Conservation (phyloP, 352 stramenopile species). For the Paralagenidium karlingii region DNA sequence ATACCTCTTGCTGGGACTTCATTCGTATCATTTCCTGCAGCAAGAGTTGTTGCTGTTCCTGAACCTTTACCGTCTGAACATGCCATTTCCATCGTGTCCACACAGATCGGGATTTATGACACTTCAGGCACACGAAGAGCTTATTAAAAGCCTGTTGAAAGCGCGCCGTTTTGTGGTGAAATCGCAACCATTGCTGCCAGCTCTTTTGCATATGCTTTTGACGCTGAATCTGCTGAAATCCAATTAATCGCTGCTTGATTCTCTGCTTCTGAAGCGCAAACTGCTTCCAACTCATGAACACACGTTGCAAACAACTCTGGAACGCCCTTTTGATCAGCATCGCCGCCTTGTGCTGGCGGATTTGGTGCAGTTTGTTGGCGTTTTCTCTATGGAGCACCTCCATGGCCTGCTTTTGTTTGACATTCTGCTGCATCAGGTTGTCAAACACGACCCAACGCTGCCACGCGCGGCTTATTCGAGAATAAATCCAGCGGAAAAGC, state of each 20-base stretch:
- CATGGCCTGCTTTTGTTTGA: slow-evolving; percentile 8
- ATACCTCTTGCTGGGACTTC: too few relatives aligned
- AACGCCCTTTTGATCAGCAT: not conserved
- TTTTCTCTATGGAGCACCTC: not conserved
- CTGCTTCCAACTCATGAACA: slow-evolving; percentile 63
- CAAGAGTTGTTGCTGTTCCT: too few relatives aligned
- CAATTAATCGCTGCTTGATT: slow-evolving; percentile 88
- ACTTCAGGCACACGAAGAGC: too few relatives aligned
- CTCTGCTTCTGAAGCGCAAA: slow-evolving; percentile 49
- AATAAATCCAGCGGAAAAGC: slow-evolving; percentile 50
- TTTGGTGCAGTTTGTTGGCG: too few relatives aligned
- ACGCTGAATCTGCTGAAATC: slow-evolving; percentile 91
- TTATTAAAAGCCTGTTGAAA: slow-evolving; percentile 95
- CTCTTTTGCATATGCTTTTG: slow-evolving; percentile 91
- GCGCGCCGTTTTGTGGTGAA: slow-evolving; percentile 89
- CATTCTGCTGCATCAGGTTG: slow-evolving; percentile 12
- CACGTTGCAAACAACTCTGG: slow-evolving; percentile 68
- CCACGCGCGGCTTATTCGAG: slow-evolving; percentile 59
- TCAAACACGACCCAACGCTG: slow-evolving; percentile 11
- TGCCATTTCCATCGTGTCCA: too few relatives aligned
- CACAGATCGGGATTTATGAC: too few relatives aligned
- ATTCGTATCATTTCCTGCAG: too few relatives aligned
- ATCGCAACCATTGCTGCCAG: slow-evolving; percentile 91
- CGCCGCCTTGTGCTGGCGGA: too few relatives aligned
- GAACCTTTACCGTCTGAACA: too few relatives aligned